Base-by-base conservation (phyloP, 1,284 basidiomycete species). In the Cryptococcus sp. region DNA sequence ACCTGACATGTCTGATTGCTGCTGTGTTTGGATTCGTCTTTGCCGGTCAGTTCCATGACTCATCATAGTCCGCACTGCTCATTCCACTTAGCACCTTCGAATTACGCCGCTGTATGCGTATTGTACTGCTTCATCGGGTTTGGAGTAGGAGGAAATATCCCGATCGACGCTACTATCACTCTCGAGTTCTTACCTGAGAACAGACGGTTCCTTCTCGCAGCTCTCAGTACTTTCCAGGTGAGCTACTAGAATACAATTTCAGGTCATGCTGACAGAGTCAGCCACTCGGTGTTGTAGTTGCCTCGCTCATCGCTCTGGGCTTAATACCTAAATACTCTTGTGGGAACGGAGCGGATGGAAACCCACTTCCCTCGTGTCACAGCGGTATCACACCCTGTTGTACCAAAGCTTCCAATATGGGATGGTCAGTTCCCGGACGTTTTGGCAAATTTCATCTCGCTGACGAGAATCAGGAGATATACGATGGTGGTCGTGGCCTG, bases 151-250 rank as follows among this genome's bases (percentile, higher is more conserved):
- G 65, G 65, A 3, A 67, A 67, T 50, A 58, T 67, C 23, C 65
- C 65, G 13, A 86, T 90, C 2, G 88, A 90, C 68, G 86, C 86
- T 13, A 84, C 87, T 0, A 84, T 90, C 49, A 87, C 88, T 66
- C 78, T 90, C 8, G 87, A 87, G 55, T 61, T 67, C 36, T 56
- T 72, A 35, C 74, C 75, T 1, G 60, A 66, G 36, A 75, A 74
- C 56, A 68, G 72, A 4, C 67, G 76, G 13, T 79, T 85, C 58
- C 66, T 78, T 4, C 67, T 78, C 7, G 69, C 72, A 5, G 61
- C 61, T 13, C 50, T 67, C 5, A 59, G 58, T 35, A 58, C 57
- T 8, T 65, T 60, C 48, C 61, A 59, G 43, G 52, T 58, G 42
- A 36, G 56, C 65, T 1, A 59, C 70, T 70, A 65, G n/a, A 60